Conservation (phyloP, 1,139 yeast genomes). For the Hansenula lynferdii region DNA sequence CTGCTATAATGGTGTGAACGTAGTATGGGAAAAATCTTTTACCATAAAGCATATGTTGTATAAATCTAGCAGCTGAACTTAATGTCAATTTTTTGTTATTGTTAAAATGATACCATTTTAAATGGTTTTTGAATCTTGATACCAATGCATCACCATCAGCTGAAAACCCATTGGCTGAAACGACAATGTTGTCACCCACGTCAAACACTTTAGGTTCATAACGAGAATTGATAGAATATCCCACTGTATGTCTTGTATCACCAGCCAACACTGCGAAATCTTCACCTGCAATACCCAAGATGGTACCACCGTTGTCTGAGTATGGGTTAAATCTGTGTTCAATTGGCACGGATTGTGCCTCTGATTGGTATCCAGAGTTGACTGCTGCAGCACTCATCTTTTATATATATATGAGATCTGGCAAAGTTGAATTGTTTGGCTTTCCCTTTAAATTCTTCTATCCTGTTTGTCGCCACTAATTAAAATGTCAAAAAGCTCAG, state of each 20-base stretch:
- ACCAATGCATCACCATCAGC: slow-evolving; percentile 92
- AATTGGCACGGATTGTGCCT: slow-evolving; percentile 56
- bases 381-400: slow-evolving; percentile 33
- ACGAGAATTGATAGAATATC: slow-evolving; percentile 90
- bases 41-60: slow-evolving; percentile 87
- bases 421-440: background rate
- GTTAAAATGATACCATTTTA: slow-evolving; percentile 93
- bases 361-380: slow-evolving; percentile 58
- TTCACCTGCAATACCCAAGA: slow-evolving; percentile 94
- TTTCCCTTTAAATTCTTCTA: background rate
- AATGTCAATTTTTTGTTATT: slow-evolving; percentile 70
- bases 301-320: slow-evolving; percentile 96
- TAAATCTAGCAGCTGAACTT: slow-evolving; percentile 80
- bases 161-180: slow-evolving; percentile 94
- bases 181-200: slow-evolving; percentile 82
- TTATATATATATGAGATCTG: background rate
- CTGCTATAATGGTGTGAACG: slow-evolving; percentile 92
- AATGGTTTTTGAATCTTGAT: slow-evolving; percentile 66
- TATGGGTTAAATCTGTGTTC: slow-evolving; percentile 96
- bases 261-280: slow-evolving; percentile 97
- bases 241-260: slow-evolving; percentile 94
- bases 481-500: background rate
- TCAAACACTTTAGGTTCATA: slow-evolving; percentile 87
- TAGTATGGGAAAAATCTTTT: slow-evolving; percentile 97
- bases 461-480: background rate